A percentile compares a stretch with the other conserved stretches of the same genome.
Conservation (phyloP, 805 yeast species). For the Saturnispora halmiae region DNA sequence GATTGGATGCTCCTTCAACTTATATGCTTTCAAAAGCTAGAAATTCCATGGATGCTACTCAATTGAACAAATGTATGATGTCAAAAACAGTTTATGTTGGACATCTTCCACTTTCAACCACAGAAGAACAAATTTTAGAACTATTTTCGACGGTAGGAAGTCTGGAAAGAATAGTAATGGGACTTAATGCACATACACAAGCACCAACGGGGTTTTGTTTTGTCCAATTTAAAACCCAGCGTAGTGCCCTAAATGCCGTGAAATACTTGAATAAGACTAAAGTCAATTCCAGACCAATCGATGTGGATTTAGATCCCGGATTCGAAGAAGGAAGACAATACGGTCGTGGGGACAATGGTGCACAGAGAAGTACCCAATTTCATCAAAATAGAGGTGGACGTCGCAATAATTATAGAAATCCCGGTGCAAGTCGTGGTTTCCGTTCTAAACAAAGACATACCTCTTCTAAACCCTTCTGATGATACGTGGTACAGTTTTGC, state of each 20-base stretch:
- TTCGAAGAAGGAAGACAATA: conserved; percentile 92
- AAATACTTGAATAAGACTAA: conserved; percentile 75
- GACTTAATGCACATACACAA: conserved; percentile 78
- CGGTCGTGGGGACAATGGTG: conserved; percentile 90
- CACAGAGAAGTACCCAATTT: conserved; percentile 46
- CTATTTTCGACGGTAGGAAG: conserved; percentile 75
- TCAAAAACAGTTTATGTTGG: conserved; percentile 87
- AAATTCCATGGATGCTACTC: conserved; percentile 29
- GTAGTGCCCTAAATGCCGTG: conserved; percentile 73
- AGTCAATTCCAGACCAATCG: conserved; percentile 72
- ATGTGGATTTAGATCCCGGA: conserved; percentile 92
- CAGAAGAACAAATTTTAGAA: conserved; percentile 91
- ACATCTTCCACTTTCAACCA: conserved; percentile 77
- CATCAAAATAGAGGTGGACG: conserved; percentile 12
- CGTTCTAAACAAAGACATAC: no score
- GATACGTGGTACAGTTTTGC: no score
- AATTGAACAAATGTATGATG: conserved; percentile 57
- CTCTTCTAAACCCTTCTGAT: no score
- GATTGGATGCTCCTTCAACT: conserved; percentile 64
- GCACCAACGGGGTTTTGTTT: conserved; percentile 98
- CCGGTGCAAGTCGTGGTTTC: no score
- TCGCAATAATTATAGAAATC: no score
- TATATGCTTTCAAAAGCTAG: conserved; percentile 62
- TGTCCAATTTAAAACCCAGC: conserved; percentile 60
- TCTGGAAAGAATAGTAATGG: conserved; percentile 81